Evolutionary conservation across 805 yeast genomes (phyloP).

Genomic region (Wickerhamomyces bisporus): DNA sequence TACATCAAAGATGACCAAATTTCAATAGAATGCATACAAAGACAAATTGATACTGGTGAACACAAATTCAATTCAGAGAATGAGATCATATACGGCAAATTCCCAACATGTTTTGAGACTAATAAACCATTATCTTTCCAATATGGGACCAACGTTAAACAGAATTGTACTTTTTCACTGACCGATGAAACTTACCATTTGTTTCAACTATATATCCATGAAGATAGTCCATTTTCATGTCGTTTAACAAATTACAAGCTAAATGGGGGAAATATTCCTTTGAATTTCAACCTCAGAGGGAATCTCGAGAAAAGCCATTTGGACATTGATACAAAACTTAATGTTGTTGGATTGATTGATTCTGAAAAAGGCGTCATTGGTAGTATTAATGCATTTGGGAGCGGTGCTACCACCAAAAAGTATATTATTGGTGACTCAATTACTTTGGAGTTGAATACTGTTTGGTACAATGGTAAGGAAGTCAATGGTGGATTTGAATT

Average conservation of each 20-base stretch:
- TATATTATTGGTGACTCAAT: conserved; percentile 62
- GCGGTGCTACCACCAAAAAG: conserved; percentile 50
- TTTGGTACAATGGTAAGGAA: conserved; percentile 40
- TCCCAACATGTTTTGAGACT: conserved; percentile 64
- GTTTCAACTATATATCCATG: conserved; percentile 71
- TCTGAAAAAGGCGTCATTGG: conserved; percentile 29
- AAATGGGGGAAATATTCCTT: conserved; percentile 44
- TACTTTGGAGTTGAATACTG: conserved; percentile 50
- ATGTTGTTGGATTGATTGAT: conserved; percentile 33
- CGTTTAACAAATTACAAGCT: conserved; percentile 44
- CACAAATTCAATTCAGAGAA: conserved; percentile 60
- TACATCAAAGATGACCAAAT: conserved; percentile 37
- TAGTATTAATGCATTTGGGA: conserved; percentile 49
- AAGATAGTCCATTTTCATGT: conserved; percentile 73
- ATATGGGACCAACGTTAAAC: conserved; percentile 44
- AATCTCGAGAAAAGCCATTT: conserved; percentile 61
- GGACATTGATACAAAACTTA: conserved; percentile 56
- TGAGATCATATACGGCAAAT: conserved; percentile 49
- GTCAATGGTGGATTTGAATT: conserved; percentile 1
- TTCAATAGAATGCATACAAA: conserved; percentile 52
- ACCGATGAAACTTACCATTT: conserved; percentile 65
- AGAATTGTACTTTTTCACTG: conserved; percentile 56
- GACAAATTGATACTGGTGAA: conserved; percentile 73
- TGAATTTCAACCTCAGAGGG: conserved; percentile 62
- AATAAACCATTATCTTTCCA: conserved; percentile 50